Percentiles rank a stretch among this genome's conserved stretches.
Conservation (phyloP, 1,139 yeast genomes). For the Nakaseomyces nivariensis region DNA sequence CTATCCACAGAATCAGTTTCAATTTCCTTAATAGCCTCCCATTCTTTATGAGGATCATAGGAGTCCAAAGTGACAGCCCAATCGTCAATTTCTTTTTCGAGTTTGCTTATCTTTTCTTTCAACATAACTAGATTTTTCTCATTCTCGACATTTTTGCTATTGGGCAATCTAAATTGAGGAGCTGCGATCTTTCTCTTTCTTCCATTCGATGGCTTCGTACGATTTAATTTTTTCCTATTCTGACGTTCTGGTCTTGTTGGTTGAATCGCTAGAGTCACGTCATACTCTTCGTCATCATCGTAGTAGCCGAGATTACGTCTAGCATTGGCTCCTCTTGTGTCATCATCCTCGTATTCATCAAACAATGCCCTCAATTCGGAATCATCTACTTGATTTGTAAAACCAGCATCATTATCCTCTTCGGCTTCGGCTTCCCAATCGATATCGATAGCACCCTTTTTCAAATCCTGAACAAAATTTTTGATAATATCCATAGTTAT, state of each 20-base stretch:
- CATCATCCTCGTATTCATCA: conserved; percentile 12
- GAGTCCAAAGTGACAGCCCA: conserved; percentile 22
- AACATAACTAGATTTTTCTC: conserved; percentile 20
- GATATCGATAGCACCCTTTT: conserved; percentile 19
- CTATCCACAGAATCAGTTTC: not conserved
- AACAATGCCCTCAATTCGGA: conserved; percentile 9
- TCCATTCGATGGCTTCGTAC: not conserved
- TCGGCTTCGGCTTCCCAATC: conserved; percentile 25
- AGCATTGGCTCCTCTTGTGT: conserved; percentile 21
- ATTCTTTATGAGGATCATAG: conserved; percentile 13
- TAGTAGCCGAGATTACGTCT: conserved; percentile 16
- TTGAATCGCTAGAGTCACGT: conserved; percentile 5
- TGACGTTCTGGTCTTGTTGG: conserved; percentile 1
- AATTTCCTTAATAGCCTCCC: conserved; percentile 8
- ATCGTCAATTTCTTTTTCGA: conserved; percentile 19
- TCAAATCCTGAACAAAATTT: conserved; percentile 13
- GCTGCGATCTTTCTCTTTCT: not conserved
- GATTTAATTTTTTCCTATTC: not conserved
- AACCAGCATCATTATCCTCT: conserved; percentile 8
- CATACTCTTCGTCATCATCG: conserved; percentile 5
- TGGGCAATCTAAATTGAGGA: conserved; percentile 15
- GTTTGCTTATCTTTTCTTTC: conserved; percentile 15
- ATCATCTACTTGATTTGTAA: conserved; percentile 4
- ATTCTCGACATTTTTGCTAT: conserved; percentile 26
- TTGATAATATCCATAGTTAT: conserved; percentile 2